A percentile compares a stretch with the other conserved stretches of the same genome.
Conservation (phyloP, 73 alveolate species). For the Tetrahymena borealis region DNA sequence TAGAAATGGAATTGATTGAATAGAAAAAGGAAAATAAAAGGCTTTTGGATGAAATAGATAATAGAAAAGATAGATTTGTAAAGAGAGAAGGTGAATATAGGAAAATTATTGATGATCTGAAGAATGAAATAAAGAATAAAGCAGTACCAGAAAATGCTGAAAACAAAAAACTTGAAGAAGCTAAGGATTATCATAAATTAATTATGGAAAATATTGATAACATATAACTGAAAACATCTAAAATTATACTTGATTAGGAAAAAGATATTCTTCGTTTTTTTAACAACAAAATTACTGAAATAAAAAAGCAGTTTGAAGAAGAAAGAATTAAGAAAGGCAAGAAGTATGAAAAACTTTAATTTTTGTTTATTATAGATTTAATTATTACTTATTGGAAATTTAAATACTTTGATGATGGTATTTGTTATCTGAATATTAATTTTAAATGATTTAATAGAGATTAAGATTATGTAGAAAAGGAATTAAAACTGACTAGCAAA, state of each 20-base stretch:
- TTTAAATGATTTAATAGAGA: neutral
- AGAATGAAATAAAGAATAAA: conserved; percentile 34
- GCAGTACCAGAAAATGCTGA: conserved; percentile 36
- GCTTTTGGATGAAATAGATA: conserved; percentile 41
- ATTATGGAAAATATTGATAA: conserved; percentile 32
- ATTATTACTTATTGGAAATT: too few relatives aligned
- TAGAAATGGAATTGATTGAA: conserved; percentile 19
- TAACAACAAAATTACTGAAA: conserved; percentile 37
- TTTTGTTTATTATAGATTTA: too few relatives aligned
- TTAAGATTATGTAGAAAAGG: conserved; percentile 36
- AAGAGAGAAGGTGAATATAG: conserved; percentile 73
- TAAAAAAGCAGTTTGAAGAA: conserved; percentile 38
- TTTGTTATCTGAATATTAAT: neutral
- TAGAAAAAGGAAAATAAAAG: conserved; percentile 41
- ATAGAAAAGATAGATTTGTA: conserved; percentile 64
- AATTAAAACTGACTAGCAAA: conserved; percentile 20
- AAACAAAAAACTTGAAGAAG: conserved; percentile 24
- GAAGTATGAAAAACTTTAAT: conserved; percentile 4
- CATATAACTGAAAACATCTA: conserved; percentile 32
- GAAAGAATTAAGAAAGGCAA: conserved; percentile 46
- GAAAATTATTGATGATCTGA: conserved; percentile 63
- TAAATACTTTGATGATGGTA: too few relatives aligned
- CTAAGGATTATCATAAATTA: conserved; percentile 21
- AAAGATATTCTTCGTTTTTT: conserved; percentile 38
- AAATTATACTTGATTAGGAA: conserved; percentile 31